Evolutionary conservation across 164 flowering plant species (phyloP).

Genomic region (Annona squamosa): DNA sequence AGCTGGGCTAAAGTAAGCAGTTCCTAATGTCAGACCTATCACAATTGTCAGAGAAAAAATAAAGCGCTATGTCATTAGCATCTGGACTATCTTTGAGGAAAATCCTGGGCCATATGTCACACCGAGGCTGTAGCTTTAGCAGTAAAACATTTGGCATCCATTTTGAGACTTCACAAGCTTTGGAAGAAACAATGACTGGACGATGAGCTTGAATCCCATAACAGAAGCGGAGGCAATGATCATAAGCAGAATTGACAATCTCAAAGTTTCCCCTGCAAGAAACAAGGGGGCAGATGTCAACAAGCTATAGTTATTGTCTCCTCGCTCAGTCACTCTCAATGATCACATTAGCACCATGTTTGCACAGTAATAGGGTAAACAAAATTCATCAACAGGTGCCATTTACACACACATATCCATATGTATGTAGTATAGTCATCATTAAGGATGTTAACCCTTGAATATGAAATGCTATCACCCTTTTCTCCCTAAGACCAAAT

Average conservation of each 20-base stretch:
- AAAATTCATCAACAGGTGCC: background rate
- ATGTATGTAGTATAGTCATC: background rate
- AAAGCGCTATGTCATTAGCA: constrained; percentile 23
- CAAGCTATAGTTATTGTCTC: background rate
- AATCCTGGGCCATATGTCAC: constrained; percentile 16
- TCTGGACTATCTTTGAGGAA: constrained; percentile 15
- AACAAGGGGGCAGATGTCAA: background rate
- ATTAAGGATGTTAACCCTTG: background rate
- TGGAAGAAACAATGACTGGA: constrained; percentile 15
- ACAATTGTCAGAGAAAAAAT: constrained; percentile 14
- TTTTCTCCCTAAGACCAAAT: background rate
- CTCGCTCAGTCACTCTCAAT: background rate
- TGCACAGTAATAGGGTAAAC: background rate
- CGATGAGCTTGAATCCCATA: constrained; percentile 24
- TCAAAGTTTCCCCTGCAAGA: constrained; percentile 22
- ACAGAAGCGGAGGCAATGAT: background rate
- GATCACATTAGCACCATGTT: background rate
- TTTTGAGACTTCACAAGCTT: constrained; percentile 20
- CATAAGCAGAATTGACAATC: constrained; percentile 1
- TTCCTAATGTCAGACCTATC: constrained; percentile 16
- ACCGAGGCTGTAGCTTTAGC: constrained; percentile 16
- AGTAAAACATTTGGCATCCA: constrained; percentile 11
- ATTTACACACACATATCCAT: background rate
- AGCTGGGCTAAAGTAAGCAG: background rate
- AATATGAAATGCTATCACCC: background rate